These are phyloP conservation scores for Taphrina wiesneri DNA, from an alignment of 1,139 yeast species.

Conservation along the genomic window DNA sequence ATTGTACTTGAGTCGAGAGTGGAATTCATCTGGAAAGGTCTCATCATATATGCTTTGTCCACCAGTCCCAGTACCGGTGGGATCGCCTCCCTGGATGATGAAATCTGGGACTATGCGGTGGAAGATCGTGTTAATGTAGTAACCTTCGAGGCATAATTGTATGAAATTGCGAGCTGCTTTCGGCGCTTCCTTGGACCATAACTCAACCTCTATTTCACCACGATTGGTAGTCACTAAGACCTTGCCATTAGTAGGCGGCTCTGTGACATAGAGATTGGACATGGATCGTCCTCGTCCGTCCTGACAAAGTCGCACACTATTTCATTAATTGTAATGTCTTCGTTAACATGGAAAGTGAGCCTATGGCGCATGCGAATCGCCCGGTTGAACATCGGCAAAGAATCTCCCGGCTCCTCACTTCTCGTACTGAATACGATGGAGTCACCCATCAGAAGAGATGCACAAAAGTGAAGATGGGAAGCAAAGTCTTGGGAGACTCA, in stretches of 20 bases:
- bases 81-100: conserved; percentile 50
- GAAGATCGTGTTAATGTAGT: conserved; percentile 52
- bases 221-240: conserved; percentile 59
- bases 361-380: neutral
- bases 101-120: conserved; percentile 49
- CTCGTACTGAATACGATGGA: neutral
- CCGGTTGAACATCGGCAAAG: neutral
- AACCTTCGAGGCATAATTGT: conserved; percentile 51
- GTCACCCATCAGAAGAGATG: neutral
- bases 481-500: no score
- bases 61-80: conserved; percentile 46
- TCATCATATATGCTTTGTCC: conserved; percentile 43
- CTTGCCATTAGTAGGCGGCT: conserved; percentile 42
- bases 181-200: conserved; percentile 76
- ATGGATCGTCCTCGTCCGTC: neutral
- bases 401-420: neutral
- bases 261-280: conserved; percentile 26
- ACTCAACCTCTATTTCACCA: conserved; percentile 61
- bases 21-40: conserved; percentile 53
- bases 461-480: no score
- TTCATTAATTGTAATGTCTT: no score
- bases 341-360: no score
- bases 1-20: conserved; percentile 57
- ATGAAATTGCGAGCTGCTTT: conserved; percentile 54
- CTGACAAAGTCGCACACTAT: no score